A percentile compares a stretch with the other conserved stretches of the same genome.
phyloP scores from a whole-genome alignment of 768 basidiomycete species.

The Infundibulicybe gibba region DNA sequence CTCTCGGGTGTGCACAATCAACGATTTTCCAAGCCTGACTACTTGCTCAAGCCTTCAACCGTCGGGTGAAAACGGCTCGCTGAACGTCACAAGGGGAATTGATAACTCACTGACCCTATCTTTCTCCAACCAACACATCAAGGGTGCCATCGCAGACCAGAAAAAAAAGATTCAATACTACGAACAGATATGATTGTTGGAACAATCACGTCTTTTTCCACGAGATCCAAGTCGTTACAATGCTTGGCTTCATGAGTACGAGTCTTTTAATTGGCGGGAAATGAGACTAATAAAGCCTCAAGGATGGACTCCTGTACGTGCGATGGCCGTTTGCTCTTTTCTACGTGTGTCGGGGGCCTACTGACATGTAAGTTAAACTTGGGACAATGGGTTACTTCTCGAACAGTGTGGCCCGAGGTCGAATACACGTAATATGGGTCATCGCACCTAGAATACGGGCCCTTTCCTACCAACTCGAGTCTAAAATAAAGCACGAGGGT shows the following conservation, averaged over 20 bases:
- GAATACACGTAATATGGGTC: no score
- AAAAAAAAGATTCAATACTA: not conserved
- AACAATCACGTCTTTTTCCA: constrained; percentile 62
- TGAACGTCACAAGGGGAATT: constrained; percentile 74
- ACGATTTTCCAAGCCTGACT: constrained; percentile 66
- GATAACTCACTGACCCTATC: constrained; percentile 84
- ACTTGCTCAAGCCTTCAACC: constrained; percentile 70
- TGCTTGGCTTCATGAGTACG: constrained; percentile 65
- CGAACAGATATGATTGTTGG: no score
- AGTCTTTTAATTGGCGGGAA: not conserved
- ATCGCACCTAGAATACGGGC: no score
- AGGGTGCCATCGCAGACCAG: constrained; percentile 68
- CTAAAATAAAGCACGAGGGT: no score
- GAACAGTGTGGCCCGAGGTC: no score
- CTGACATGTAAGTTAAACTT: no score
- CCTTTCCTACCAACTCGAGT: no score
- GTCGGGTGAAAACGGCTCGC: constrained; percentile 59
- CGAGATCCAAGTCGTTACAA: constrained; percentile 62
- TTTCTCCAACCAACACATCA: constrained; percentile 88
- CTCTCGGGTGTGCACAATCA: constrained; percentile 86
- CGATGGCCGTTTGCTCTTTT: no score
- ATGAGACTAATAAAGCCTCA: constrained; percentile 27
- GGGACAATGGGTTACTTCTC: no score
- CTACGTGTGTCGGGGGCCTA: no score
- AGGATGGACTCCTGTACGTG: constrained; percentile 61